Base-by-base conservation (phyloP, 2,329 filamentous ascomycete genomes). In the Xenosphaeropsis pyriputrescens region DNA sequence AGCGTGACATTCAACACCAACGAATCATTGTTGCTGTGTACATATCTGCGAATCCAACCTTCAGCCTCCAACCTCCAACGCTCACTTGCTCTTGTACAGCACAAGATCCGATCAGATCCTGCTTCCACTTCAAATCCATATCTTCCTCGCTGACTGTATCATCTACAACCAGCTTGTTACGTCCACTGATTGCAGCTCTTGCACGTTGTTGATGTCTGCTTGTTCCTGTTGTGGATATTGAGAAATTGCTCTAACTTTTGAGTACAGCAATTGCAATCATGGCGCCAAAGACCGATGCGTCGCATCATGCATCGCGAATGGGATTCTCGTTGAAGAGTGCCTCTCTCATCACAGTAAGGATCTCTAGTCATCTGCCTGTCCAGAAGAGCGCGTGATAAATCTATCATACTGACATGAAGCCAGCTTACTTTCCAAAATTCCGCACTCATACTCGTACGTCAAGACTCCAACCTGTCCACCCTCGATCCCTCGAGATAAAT, bases 381-480 rank as follows among this genome's bases (percentile, higher is more conserved):
- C n/a, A 17, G 12, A 22, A 6, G 22, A 30, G 11, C 29, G 35
- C 18, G 22, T 26, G 22, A 26, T 6, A 9, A 9, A 19, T 15
- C 6, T 36, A 39, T 32, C 39, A 32, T 50, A 43, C 50, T 48
- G 48, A 53, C 37, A 18, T n/a, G 37, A 38, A 18, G 37, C 15
- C 51, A 88, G 83, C 69, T 89, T 51, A 85, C 78, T 18, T 75
- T 84, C 45, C 79, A 88, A 63, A 88, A 88, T 55, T 85, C 81
- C 6, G 79, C 76, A 18, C 66, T 88, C 43, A 85, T 85, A 43
- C 63, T 89, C 47, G 75, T 80, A 63, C 47, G 60, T 56, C 22
- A 17, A 3, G 13, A 17, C 32, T 3, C 14, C 13, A 9, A 14
- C 31, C 35, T 15, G 16, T 31, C 7, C 19, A 5, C 18, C 29